Evolutionary conservation across 1,284 basidiomycete species (phyloP).

Genomic region (Porogramme epimiltina): DNA sequence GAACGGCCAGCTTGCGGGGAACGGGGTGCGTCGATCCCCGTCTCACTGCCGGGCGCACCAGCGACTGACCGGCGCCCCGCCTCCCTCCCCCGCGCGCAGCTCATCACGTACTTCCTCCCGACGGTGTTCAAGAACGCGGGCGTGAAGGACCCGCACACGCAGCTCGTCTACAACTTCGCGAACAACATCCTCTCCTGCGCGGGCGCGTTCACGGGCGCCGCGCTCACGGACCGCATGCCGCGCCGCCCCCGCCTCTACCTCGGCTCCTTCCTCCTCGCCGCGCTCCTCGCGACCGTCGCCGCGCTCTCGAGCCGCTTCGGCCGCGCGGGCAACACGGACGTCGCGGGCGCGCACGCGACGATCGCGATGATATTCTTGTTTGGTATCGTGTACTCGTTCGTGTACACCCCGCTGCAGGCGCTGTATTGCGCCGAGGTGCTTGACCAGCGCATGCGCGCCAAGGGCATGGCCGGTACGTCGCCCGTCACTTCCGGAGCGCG

Average conservation of each 20-base stretch:
- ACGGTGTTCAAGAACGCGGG: conserved; percentile 8
- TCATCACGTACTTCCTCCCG: conserved; percentile 17
- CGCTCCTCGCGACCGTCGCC: conserved; percentile 10
- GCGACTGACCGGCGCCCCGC: neutral
- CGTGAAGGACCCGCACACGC: conserved; percentile 5
- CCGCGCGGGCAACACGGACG: conserved; percentile 4
- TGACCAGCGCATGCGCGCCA: conserved; percentile 8
- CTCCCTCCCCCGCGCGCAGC: neutral
- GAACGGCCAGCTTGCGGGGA: conserved; percentile 15
- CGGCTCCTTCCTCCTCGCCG: conserved; percentile 9
- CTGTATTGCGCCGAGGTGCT: conserved; percentile 14
- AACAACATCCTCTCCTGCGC: conserved; percentile 16
- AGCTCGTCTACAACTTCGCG: conserved; percentile 15
- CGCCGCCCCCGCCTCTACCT: conserved; percentile 10
- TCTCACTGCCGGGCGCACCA: neutral
- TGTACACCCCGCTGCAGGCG: conserved; percentile 14
- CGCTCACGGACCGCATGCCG: conserved; percentile 8
- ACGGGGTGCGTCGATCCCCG: conserved; percentile 5
- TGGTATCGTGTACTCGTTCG: conserved; percentile 10
- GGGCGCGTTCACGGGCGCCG: conserved; percentile 10
- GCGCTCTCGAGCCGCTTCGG: conserved; percentile 9
- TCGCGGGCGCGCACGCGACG: conserved; percentile 10
- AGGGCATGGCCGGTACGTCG: conserved; percentile 12
- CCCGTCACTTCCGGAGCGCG: neutral
- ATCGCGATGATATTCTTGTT: conserved; percentile 15